These are phyloP conservation scores for Rachicladosporium sp. DNA, from an alignment of 2,329 filamentous ascomycete genomes.

Conservation along the genomic window DNA sequence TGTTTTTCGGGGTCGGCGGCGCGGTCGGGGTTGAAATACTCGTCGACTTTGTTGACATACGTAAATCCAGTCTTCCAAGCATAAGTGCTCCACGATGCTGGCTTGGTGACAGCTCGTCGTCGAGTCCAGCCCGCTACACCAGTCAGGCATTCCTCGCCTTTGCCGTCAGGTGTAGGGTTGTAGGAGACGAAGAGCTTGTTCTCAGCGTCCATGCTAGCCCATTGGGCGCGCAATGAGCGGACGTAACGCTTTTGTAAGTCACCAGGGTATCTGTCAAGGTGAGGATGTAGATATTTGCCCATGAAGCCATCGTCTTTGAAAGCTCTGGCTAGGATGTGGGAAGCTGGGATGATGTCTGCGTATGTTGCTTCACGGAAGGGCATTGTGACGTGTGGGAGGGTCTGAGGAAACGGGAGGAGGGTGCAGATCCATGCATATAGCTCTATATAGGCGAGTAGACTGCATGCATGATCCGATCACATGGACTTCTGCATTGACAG, in stretches of 20 bases:
- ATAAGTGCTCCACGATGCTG: conserved; percentile 1
- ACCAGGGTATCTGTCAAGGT: conserved; percentile 13
- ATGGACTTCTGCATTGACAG: no score
- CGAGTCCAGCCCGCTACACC: conserved; percentile 17
- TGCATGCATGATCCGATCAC: no score
- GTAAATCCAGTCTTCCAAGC: conserved; percentile 8
- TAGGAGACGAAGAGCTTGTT: conserved; percentile 11
- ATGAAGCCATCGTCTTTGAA: conserved; percentile 17
- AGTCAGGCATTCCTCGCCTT: conserved; percentile 6
- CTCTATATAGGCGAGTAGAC: no score
- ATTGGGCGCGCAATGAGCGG: conserved; percentile 10
- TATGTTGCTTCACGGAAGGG: conserved; percentile 15
- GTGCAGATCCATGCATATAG: no score
- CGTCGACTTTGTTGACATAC: conserved; percentile 12
- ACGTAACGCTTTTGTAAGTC: conserved; percentile 17
- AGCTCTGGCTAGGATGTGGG: conserved; percentile 14
- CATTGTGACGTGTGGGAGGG: conserved; percentile 8
- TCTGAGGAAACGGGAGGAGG: no score
- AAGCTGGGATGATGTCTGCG: conserved; percentile 14
- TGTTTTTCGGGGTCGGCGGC: conserved; percentile 11
- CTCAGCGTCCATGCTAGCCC: conserved; percentile 3
- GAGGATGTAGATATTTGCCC: conserved; percentile 14
- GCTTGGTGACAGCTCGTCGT: conserved; percentile 6
- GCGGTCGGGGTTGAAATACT: conserved; percentile 13
- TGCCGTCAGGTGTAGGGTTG: neutral